Base-by-base conservation (phyloP, 2,329 filamentous ascomycete genomes). In the Penicillium oxalicum region DNA sequence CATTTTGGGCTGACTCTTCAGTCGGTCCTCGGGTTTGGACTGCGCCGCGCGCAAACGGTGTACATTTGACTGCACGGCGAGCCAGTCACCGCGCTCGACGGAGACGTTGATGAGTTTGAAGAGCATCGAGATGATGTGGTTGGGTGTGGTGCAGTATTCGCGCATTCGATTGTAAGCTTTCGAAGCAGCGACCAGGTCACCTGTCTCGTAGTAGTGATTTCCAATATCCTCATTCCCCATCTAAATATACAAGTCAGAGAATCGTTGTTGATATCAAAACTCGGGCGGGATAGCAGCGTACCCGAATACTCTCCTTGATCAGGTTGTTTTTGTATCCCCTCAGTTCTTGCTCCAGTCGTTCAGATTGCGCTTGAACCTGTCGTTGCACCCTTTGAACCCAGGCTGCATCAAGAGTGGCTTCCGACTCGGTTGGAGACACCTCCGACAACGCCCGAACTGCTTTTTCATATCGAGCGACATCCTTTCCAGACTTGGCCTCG, bases 301-400 rank as follows among this genome's bases (percentile, higher is more conserved):
- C 90, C 58, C 91, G 74, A 61, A 97, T 95, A 72, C 90, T 96
- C 72, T 98, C 93, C 67, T 96, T 95, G 61, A 98, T 90, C 38
- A 97, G 73, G 61, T 97, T 98, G 65, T 96, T 95, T 71, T 93
- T 95, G 70, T 97, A 97, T 1, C 85, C 86, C 68, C 90, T 91
- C 18, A 98, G 76, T 68, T 97, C 89, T 12, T 79, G 74, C 64
- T 96, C 89, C 47, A 97, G 75, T n/a, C 86, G 81, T 47, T 82
- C 76, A 0, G 84, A 84, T 67, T 95, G 86, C 1, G 74, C 71
- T 57, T 81, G 80, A 60, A 91, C 88, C 44, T 78, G 73, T 53
- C 80, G 81, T 24, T 83, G 80, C 34, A 79, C 85, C 49, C 73
- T 75, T 6, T 85, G 78, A n/a, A 86, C 78, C 91, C 91, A 97